Conservation (phyloP, 2,329 filamentous ascomycete species). For the Ceratocystis lukuohia region DNA sequence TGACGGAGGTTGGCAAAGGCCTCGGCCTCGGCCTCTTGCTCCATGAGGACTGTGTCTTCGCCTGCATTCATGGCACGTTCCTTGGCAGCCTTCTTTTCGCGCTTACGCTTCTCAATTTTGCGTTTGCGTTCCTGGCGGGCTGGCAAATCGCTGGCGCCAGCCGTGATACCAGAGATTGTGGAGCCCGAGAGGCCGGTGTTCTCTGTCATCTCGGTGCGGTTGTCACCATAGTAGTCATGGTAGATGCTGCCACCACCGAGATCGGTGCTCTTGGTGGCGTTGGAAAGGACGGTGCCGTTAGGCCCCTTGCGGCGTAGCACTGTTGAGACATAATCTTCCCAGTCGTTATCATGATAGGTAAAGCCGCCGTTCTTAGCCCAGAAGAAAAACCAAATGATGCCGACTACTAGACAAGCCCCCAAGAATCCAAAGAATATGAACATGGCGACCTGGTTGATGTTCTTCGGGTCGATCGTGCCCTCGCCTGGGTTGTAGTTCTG, state of each 20-base stretch:
- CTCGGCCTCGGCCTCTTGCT: slow-evolving; percentile 49
- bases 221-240: slow-evolving; percentile 50
- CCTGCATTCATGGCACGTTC: slow-evolving; percentile 32
- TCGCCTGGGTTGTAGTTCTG: slow-evolving; percentile 28
- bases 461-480: slow-evolving; percentile 40
- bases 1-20: slow-evolving; percentile 58
- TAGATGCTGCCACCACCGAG: slow-evolving; percentile 81
- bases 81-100: slow-evolving; percentile 27
- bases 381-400: slow-evolving; percentile 94
- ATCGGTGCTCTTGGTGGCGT: slow-evolving; percentile 67
- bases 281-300: slow-evolving; percentile 72
- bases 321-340: slow-evolving; percentile 97
- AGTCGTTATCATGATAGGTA: slow-evolving; percentile 70
- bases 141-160: slow-evolving; percentile 41
- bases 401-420: slow-evolving; percentile 59
- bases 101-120: slow-evolving; percentile 36
- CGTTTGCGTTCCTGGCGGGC: slow-evolving; percentile 44
- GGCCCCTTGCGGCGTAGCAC: slow-evolving; percentile 80
- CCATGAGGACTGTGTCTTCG: slow-evolving; percentile 46
- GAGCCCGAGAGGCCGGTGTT: slow-evolving; percentile 35
- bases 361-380: slow-evolving; percentile 96
- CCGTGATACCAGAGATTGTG: slow-evolving; percentile 32
- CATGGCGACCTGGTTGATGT: slow-evolving; percentile 56
- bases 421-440: slow-evolving; percentile 79
- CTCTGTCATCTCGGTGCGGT: slow-evolving; percentile 35